Base-by-base conservation (phyloP, 2,329 filamentous ascomycete species). In the Chalaropsis thielavioides region DNA sequence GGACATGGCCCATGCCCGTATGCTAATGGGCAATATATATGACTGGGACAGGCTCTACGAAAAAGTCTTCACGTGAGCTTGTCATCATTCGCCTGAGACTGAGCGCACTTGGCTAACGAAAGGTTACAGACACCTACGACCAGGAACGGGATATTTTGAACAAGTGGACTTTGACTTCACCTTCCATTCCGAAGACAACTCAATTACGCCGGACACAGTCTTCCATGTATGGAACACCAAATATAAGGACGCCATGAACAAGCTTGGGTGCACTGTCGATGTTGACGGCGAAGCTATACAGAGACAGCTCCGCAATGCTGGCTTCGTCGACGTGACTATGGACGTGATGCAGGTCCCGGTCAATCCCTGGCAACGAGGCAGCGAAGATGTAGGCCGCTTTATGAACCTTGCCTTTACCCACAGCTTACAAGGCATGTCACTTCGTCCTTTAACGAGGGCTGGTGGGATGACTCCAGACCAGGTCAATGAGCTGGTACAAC, bases 111-210 rank as follows among this genome's bases (percentile, higher is more conserved):
- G 19, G 24, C 46, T 51, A 51, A 51, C 22, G 1, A 51, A 15
- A 13, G 3, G 10, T 31, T n/a, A 35, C 68, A 90, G 87, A 63
- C 89, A 95, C 72, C 79, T 96, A 31, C 85, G 84, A 70, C 90
- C 90, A 1, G 86, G 86, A 1, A 80, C 78, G 49, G 92, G 92
- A 64, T 82, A 81, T 72, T 80, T 96, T 64, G 92, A 97, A 74
- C 90, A 95, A 69, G 83, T 95, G 60, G 92, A 97, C 73, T 87
- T 97, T 64, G 90, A 97, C 74, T 89, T 89, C 74, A 78, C 82
- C 60, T 90, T 90, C 19, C 83, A 83, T 62, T 88, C 84, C 71
- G 86, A 90, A 68, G 84, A 89, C 70, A 80, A 81, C 43, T 83
- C 83, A 0, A 75, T 88, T 15, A 79, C 82, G 11, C 69, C 75